Evolutionary conservation across 2,329 filamentous ascomycete genomes (phyloP).

Genomic region (Alternaria rosae): DNA sequence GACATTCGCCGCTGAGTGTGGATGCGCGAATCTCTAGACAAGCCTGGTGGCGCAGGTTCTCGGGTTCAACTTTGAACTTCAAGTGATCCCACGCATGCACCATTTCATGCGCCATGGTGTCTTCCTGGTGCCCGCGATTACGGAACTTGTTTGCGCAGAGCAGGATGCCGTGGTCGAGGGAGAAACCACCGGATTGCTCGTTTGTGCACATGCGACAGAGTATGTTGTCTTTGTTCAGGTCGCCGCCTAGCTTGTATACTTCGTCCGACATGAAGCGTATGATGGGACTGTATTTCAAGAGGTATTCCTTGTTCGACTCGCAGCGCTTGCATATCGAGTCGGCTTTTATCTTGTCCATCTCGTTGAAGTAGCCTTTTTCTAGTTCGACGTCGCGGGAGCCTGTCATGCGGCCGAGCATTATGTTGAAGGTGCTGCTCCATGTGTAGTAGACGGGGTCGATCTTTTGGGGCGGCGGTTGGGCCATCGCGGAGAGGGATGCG

Average conservation of each 20-base stretch:
- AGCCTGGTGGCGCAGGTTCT: constrained; percentile 85
- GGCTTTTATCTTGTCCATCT: constrained; percentile 78
- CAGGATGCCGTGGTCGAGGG: constrained; percentile 83
- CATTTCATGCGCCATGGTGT: constrained; percentile 96
- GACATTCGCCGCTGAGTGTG: constrained; percentile 91
- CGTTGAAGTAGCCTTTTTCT: constrained; percentile 72
- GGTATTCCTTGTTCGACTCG: constrained; percentile 82
- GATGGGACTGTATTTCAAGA: constrained; percentile 82
- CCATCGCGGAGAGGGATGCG: constrained; percentile 31
- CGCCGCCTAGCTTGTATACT: constrained; percentile 78
- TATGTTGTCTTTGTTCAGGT: constrained; percentile 77
- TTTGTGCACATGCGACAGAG: constrained; percentile 80
- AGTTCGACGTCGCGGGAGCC: constrained; percentile 37
- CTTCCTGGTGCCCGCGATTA: constrained; percentile 82
- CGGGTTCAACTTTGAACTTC: constrained; percentile 87
- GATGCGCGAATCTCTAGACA: constrained; percentile 97
- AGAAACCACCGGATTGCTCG: constrained; percentile 82
- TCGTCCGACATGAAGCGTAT: constrained; percentile 87
- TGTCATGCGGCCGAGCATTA: constrained; percentile 70
- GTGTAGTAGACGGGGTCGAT: constrained; percentile 55
- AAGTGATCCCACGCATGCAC: constrained; percentile 95
- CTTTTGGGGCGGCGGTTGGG: constrained; percentile 28
- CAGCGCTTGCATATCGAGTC: constrained; percentile 79
- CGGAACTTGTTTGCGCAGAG: constrained; percentile 92
- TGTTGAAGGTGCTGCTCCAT: constrained; percentile 87